phyloP scores from a whole-genome alignment of 177 flowering plant genomes.

The Vitis hybrid region DNA sequence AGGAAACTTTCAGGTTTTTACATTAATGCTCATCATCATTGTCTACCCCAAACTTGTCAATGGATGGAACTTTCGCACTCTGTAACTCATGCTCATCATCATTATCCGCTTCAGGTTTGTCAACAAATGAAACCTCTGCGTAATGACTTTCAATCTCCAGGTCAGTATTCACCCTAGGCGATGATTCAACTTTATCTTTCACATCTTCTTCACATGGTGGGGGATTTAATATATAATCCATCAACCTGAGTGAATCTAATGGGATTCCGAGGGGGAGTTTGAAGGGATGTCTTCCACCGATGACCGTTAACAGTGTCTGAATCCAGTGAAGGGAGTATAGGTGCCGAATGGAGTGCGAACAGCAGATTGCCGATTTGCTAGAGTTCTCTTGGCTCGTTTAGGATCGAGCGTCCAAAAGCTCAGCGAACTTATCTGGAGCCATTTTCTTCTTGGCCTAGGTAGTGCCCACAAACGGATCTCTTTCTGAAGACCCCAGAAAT shows the following conservation, averaged over 20 bases:
- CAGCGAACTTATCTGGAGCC: no score
- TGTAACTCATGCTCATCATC: slow-evolving; percentile 1
- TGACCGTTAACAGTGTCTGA: no score
- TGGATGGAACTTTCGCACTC: slow-evolving; percentile 5
- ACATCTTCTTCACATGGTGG: neutral
- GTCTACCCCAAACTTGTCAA: slow-evolving; percentile 1
- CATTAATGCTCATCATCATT: slow-evolving; percentile 1
- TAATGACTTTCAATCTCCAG: neutral
- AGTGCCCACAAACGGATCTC: no score
- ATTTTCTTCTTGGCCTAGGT: no score
- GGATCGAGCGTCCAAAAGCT: no score
- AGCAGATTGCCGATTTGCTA: no score
- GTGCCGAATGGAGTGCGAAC: no score
- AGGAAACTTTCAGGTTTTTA: slow-evolving; percentile 12
- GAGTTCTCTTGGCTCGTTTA: no score
- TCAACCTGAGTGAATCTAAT: neutral
- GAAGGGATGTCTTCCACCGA: no score
- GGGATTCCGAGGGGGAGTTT: no score
- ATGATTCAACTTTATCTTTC: neutral
- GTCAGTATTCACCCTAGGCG: slow-evolving; percentile 9
- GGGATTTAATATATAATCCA: slow-evolving; percentile 14
- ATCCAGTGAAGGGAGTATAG: no score
- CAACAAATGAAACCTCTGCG: slow-evolving; percentile 2
- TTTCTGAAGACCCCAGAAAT: no score
- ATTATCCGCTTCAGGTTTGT: neutral